Conservation (phyloP, 208 protist species). For the Balamuthia mandrillaris region DNA sequence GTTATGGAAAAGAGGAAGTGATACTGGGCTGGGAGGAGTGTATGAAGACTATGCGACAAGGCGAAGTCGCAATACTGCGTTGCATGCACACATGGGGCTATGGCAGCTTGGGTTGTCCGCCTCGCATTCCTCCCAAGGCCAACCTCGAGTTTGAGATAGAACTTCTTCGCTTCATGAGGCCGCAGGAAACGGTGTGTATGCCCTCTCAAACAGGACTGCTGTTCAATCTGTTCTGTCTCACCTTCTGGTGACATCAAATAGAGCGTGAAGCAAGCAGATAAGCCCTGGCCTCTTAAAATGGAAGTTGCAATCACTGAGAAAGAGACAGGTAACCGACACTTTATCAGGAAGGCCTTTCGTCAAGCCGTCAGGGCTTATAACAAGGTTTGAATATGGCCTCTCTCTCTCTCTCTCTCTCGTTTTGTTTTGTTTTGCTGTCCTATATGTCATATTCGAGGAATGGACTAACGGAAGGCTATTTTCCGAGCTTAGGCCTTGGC, state of each 20-base stretch:
- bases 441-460: neutral
- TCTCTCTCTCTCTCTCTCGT: neutral
- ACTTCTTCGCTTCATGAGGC: neutral
- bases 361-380: neutral
- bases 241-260: neutral
- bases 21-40: no score
- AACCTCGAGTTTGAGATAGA: neutral
- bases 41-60: no score
- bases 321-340: neutral
- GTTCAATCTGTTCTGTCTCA: no score
- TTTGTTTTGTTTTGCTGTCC: neutral
- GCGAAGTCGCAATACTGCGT: no score
- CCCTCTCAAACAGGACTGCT: no score
- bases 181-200: no score
- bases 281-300: neutral
- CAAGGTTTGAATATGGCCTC: neutral
- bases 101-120: neutral
- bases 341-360: neutral
- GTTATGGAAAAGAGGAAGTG: no score
- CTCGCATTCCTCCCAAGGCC: neutral
- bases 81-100: no score
- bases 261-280: neutral
- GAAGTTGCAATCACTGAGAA: neutral
- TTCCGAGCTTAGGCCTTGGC: neutral
- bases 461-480: neutral